Percentiles rank a stretch among this genome's conserved stretches.
These are phyloP conservation scores for Fusarium domesticum DNA, from an alignment of 2,329 filamentous ascomycete species.

Conservation along the genomic window DNA sequence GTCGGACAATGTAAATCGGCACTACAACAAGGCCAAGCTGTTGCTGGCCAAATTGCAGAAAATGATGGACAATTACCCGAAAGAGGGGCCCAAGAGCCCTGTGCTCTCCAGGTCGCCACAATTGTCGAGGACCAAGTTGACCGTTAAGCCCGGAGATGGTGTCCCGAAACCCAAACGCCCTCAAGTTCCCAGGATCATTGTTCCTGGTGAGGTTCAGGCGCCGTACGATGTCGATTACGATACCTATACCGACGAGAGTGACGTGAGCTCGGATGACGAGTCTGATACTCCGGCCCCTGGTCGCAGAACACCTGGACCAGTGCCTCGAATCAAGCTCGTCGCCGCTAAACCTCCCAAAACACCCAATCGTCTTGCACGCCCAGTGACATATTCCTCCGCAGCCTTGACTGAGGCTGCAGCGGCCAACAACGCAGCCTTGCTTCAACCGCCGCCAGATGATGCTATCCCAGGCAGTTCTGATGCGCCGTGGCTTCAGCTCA, in stretches of 20 bases:
- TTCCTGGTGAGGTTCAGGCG: slow-evolving; percentile 63
- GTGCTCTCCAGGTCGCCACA: slow-evolving; percentile 54
- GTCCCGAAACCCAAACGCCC: slow-evolving; percentile 47
- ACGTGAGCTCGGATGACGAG: slow-evolving; percentile 52
- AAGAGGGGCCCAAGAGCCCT: slow-evolving; percentile 52
- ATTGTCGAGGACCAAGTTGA: slow-evolving; percentile 47
- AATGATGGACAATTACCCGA: slow-evolving; percentile 60
- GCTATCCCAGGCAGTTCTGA: slow-evolving; percentile 57
- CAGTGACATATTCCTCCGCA: slow-evolving; percentile 35
- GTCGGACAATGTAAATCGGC: slow-evolving; percentile 60
- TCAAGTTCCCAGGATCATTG: slow-evolving; percentile 57
- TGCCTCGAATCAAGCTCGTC: slow-evolving; percentile 51
- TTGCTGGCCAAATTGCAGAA: slow-evolving; percentile 57
- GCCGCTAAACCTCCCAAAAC: slow-evolving; percentile 43
- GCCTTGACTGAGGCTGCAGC: slow-evolving; percentile 39
- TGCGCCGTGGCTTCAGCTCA: slow-evolving; percentile 64
- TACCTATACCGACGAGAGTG: slow-evolving; percentile 51
- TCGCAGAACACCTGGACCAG: slow-evolving; percentile 35
- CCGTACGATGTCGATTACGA: slow-evolving; percentile 65
- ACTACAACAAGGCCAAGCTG: slow-evolving; percentile 58
- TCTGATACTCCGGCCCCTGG: slow-evolving; percentile 40
- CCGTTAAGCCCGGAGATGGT: slow-evolving; percentile 42
- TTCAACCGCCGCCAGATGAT: slow-evolving; percentile 59
- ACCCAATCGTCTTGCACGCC: slow-evolving; percentile 40
- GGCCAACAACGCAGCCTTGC: slow-evolving; percentile 40